phyloP scores from a whole-genome alignment of 768 basidiomycete genomes.

The Panaeolus cyanescens region DNA sequence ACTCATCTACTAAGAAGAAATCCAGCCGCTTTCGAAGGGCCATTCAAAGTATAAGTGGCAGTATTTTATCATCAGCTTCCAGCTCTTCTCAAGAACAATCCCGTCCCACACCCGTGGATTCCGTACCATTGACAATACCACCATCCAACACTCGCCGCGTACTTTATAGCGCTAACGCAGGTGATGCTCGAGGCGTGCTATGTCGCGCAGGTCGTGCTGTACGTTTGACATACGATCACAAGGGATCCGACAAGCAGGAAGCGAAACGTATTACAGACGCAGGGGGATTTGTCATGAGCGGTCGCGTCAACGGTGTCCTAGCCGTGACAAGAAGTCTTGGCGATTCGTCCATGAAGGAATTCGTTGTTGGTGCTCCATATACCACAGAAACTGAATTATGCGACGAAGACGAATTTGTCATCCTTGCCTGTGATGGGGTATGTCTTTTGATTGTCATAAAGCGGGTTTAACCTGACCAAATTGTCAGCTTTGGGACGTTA shows the following conservation, averaged over 20 bases:
- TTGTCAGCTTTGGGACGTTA: conserved; percentile 92
- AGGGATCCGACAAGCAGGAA: conserved; percentile 95
- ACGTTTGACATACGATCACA: conserved; percentile 97
- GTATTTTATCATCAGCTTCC: conserved; percentile 27
- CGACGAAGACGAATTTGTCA: conserved; percentile 90
- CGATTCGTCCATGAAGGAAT: conserved; percentile 99
- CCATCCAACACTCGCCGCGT: conserved; percentile 65
- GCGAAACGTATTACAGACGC: conserved; percentile 98
- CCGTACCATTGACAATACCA: conserved; percentile 39
- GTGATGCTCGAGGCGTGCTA: conserved; percentile 93
- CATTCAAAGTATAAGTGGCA: conserved; percentile 50
- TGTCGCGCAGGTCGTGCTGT: conserved; percentile 90
- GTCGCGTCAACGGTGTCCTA: conserved; percentile 95
- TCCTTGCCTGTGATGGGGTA: conserved; percentile 97
- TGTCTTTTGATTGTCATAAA: conserved; percentile 33
- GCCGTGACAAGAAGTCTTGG: conserved; percentile 96
- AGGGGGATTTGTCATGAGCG: conserved; percentile 98
- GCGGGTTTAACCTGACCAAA: conserved; percentile 2
- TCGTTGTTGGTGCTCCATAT: conserved; percentile 96
- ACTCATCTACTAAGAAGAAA: conserved; percentile 43
- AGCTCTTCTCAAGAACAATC: conserved; percentile 34
- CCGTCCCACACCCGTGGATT: conserved; percentile 29
- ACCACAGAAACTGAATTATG: conserved; percentile 96
- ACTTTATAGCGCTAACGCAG: conserved; percentile 94
- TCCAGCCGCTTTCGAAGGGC: conserved; percentile 56